Evolutionary conservation across 1,284 basidiomycete species (phyloP), one percentile per base, ranked within the genome.

Genomic region (Ceratobasidium sp.): DNA sequence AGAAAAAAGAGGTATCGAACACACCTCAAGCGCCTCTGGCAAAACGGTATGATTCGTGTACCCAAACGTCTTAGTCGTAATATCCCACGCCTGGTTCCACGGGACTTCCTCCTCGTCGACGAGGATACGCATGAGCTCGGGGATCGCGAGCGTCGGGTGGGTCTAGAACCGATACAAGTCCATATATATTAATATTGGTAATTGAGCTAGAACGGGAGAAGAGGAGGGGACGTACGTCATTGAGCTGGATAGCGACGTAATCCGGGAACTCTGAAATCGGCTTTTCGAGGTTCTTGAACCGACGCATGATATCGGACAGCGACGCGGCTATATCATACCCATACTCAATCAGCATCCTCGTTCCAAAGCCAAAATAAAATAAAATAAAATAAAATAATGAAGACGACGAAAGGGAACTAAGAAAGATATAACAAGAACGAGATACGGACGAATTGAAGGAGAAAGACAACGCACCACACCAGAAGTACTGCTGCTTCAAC

Each of bases 401-500:
- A n/a, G n/a, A n/a, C n/a, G n/a, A n/a, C n/a, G n/a, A n/a, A n/a
- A n/a, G n/a, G n/a, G n/a, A n/a, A n/a, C n/a, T n/a, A n/a, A n/a
- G n/a, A n/a, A n/a, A n/a, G n/a, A n/a, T n/a, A n/a, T n/a, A n/a
- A n/a, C n/a, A n/a, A n/a, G n/a, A n/a, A n/a, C n/a, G n/a, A n/a
- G n/a, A n/a, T n/a, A n/a, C n/a, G n/a, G n/a, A n/a, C n/a, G n/a
- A n/a, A n/a, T n/a, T n/a, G n/a, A n/a, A n/a, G n/a, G 81, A 83
- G 54, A 82, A 81, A 57, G 14, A 54, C 76, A 72, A 66, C 31
- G 73, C 77, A 73, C 78, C 94, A 66, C 64, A 66, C 93, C 93
- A 95, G 84, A 95, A 94, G 84, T 96, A 96, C 83, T 98, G 96
- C 80, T 98, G 96, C 86, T 97, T 97, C 78, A 98, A 87, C 75